Conservation (phyloP, 1,284 basidiomycete species). For the Taiwanofungus camphoratus region DNA sequence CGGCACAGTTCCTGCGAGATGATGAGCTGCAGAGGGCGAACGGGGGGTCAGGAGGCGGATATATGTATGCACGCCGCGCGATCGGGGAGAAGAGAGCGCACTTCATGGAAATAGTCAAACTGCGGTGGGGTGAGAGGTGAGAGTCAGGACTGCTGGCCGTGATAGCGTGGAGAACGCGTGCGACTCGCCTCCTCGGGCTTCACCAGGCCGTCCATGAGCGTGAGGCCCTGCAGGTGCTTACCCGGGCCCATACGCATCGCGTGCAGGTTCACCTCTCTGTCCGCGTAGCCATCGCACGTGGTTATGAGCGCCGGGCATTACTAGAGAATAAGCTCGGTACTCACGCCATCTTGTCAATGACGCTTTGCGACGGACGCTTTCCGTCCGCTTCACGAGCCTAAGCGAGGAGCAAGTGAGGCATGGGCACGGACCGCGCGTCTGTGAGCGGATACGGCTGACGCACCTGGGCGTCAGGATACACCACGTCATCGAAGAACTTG, state of each 20-base stretch:
- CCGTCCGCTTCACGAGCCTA: constrained; percentile 74
- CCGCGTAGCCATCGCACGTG: no score
- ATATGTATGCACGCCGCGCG: no score
- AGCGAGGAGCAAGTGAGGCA: neutral
- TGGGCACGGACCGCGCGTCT: no score
- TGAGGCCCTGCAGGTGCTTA: constrained; percentile 78
- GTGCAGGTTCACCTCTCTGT: constrained; percentile 66
- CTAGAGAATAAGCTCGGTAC: constrained; percentile 19
- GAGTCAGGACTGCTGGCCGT: no score
- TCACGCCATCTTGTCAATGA: constrained; percentile 69
- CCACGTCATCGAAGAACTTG: constrained; percentile 44
- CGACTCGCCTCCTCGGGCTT: no score
- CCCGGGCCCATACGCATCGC: constrained; percentile 89
- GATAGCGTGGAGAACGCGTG: no score
- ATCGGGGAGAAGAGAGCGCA: no score
- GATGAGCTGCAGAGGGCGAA: constrained; percentile 22
- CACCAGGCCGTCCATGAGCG: constrained; percentile 76
- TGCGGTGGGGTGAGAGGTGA: constrained; percentile 9
- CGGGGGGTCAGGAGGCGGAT: no score
- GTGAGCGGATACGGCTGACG: no score
- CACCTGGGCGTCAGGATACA: constrained; percentile 45
- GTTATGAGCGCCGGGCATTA: no score
- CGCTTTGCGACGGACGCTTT: constrained; percentile 58
- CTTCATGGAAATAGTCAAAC: constrained; percentile 72
- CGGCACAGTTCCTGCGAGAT: constrained; percentile 34